Conservation (phyloP, 2,329 filamentous ascomycete genomes). For the Fusarium dlaminii region DNA sequence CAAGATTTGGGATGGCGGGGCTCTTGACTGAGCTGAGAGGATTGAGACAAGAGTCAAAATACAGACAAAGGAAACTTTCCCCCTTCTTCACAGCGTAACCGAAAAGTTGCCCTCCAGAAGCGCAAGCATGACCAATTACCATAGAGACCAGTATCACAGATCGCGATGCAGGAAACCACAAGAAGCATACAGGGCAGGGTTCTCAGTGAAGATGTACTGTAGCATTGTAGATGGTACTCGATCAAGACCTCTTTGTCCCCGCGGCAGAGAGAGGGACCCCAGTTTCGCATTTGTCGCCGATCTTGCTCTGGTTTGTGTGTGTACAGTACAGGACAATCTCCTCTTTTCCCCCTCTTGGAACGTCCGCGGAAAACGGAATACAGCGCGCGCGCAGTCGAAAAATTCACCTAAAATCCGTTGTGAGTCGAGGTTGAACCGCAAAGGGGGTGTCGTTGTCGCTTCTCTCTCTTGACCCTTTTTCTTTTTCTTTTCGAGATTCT, state of each 20-base stretch:
- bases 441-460: background rate
- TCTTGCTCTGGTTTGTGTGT: slow-evolving; percentile 5
- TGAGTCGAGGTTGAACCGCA: background rate
- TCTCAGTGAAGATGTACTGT: background rate
- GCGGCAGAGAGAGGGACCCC: slow-evolving; percentile 5
- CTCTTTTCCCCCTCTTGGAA: background rate
- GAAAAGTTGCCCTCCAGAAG: slow-evolving; percentile 2
- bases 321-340: background rate
- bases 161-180: slow-evolving; percentile 22
- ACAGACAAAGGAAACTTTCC: background rate
- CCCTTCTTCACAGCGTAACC: background rate
- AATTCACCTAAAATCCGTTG: background rate
- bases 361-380: background rate
- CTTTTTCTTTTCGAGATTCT: background rate
- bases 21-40: background rate
- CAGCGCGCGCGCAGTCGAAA: background rate
- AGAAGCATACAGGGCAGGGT: background rate
- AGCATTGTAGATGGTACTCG: slow-evolving; percentile 21
- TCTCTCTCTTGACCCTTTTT: background rate
- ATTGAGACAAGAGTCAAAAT: background rate
- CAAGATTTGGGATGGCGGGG: background rate
- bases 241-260: slow-evolving; percentile 9
- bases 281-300: slow-evolving; percentile 19
- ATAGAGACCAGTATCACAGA: slow-evolving; percentile 12
- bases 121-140: slow-evolving; percentile 19